These are phyloP conservation scores for Artomyces pyxidatus DNA, from an alignment of 768 basidiomycete genomes.

Conservation along the genomic window DNA sequence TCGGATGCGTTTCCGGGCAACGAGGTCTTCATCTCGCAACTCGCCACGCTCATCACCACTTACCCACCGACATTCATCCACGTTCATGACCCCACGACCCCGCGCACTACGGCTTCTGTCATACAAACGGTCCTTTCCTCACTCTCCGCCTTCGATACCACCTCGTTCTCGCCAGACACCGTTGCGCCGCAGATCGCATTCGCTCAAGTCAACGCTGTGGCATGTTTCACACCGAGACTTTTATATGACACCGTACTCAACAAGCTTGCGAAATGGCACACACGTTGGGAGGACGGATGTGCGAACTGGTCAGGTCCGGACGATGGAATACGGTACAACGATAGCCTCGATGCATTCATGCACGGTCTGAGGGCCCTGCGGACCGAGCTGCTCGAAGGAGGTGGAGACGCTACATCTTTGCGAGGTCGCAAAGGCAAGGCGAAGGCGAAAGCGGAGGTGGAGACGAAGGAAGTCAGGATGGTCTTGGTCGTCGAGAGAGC, in stretches of 20 bases:
- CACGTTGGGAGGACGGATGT: constrained; percentile 55
- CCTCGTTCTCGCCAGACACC: constrained; percentile 6
- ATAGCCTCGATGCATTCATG: constrained; percentile 61
- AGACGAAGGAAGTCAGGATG: constrained; percentile 32
- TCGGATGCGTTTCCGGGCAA: constrained; percentile 19
- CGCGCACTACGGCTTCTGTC: constrained; percentile 38
- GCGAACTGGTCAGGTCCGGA: constrained; percentile 43
- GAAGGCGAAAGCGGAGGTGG: constrained; percentile 24
- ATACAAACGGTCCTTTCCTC: constrained; percentile 30
- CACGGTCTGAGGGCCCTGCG: constrained; percentile 48
- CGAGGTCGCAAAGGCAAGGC: constrained; percentile 9
- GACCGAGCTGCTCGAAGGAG: constrained; percentile 3
- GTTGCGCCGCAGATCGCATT: constrained; percentile 25
- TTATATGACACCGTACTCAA: constrained; percentile 65
- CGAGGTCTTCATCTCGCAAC: constrained; percentile 14
- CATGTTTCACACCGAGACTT: constrained; percentile 54
- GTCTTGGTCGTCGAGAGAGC: constrained; percentile 61
- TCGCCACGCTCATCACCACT: constrained; percentile 24
- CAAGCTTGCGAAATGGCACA: constrained; percentile 44
- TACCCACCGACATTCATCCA: constrained; percentile 60
- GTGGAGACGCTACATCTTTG: neutral
- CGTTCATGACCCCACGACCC: constrained; percentile 48
- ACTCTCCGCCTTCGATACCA: no score
- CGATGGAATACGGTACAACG: constrained; percentile 44
- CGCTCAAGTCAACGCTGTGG: constrained; percentile 44